Conservation (phyloP, 1,284 basidiomycete genomes). For the Trichosporon sp. region DNA sequence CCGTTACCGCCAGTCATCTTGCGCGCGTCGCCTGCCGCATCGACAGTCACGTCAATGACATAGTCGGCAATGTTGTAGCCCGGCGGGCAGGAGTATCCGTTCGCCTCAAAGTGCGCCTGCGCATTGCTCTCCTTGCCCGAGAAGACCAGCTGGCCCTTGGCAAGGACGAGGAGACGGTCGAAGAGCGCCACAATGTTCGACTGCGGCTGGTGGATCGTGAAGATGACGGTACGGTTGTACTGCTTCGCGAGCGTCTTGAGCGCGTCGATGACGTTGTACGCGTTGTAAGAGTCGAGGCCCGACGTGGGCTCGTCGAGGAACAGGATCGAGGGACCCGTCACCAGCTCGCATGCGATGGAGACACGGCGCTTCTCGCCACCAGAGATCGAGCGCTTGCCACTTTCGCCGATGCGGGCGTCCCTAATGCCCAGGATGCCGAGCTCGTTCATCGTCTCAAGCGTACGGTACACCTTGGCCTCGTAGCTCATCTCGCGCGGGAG, state of each 20-base stretch:
- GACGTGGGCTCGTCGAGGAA: constrained; percentile 97
- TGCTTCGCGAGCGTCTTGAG: constrained; percentile 80
- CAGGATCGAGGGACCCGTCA: constrained; percentile 90
- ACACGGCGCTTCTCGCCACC: constrained; percentile 95
- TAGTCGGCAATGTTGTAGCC: constrained; percentile 98
- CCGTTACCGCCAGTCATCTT: constrained; percentile 40
- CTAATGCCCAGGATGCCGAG: constrained; percentile 89
- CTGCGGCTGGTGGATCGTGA: constrained; percentile 98
- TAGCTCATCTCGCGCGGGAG: constrained; percentile 92
- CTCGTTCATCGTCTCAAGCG: constrained; percentile 94
- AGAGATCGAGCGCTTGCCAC: constrained; percentile 78
- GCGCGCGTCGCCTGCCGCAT: constrained; percentile 60
- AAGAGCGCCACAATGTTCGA: constrained; percentile 96
- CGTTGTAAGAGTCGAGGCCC: constrained; percentile 92
- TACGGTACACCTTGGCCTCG: constrained; percentile 90
- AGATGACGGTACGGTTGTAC: constrained; percentile 86
- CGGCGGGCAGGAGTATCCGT: constrained; percentile 83
- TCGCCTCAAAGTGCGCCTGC: constrained; percentile 74
- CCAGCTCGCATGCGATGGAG: constrained; percentile 96
- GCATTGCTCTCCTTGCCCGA: constrained; percentile 74
- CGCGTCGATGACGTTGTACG: constrained; percentile 88
- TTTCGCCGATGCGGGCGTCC: constrained; percentile 84
- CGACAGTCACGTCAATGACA: constrained; percentile 86
- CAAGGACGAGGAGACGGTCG: constrained; percentile 85
- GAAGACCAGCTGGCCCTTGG: constrained; percentile 79